Evolutionary conservation across 345 rosid genomes (phyloP).

Genomic region (Noccaea caerulescens): DNA sequence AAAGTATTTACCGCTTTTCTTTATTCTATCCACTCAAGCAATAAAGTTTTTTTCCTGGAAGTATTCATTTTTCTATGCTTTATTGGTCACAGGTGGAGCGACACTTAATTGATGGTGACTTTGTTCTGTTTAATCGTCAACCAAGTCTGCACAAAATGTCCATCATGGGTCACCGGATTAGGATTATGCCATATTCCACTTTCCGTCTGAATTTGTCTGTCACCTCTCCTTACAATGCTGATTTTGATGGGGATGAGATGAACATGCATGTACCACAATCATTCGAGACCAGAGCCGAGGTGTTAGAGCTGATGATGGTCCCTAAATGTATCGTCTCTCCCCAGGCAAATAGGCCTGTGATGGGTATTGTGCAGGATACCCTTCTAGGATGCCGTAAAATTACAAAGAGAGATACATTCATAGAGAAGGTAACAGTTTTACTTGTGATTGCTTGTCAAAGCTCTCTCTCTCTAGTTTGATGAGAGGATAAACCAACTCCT

Average conservation of each 20-base stretch:
- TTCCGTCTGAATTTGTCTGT: constrained; percentile 92
- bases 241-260: constrained; percentile 99
- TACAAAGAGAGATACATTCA: constrained; percentile 97
- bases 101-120: constrained; percentile 91
- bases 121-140: constrained; percentile 91
- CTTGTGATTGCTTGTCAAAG: background rate
- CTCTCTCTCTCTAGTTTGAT: constrained; percentile 12
- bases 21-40: constrained; percentile 3
- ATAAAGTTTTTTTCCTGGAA: background rate
- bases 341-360: constrained; percentile 95
- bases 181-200: constrained; percentile 98
- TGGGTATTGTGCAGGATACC: constrained; percentile 99
- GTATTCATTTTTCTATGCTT: constrained; percentile 11
- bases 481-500: constrained; percentile 3
- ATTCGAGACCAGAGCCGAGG: constrained; percentile 97
- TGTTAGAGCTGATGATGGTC: constrained; percentile 97
- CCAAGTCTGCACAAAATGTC: constrained; percentile 99
- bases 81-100: constrained; percentile 81
- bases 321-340: constrained; percentile 98
- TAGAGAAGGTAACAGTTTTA: constrained; percentile 73
- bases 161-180: constrained; percentile 94
- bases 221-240: constrained; percentile 98
- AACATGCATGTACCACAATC: constrained; percentile 99
- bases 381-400: constrained; percentile 97
- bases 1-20: constrained; percentile 46